A percentile compares a stretch with the other conserved stretches of the same genome.
Conservation (phyloP, 306 rosid genomes). For the Astragalus glycyphyllos region DNA sequence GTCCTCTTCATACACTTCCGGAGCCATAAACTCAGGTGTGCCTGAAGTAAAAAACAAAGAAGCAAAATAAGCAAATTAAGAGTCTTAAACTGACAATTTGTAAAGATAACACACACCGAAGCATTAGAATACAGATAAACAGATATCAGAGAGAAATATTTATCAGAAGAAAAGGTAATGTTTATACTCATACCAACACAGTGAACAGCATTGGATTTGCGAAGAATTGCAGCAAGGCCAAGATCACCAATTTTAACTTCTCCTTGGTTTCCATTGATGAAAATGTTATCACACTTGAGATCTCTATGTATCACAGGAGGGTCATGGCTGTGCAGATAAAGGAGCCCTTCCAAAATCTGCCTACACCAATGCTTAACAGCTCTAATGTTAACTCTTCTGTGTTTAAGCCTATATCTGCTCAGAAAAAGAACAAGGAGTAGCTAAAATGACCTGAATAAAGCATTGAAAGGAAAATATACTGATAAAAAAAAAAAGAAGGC, state of each 20-base stretch:
- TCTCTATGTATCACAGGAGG: slow-evolving; percentile 99
- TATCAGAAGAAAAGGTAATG: background rate
- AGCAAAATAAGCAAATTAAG: slow-evolving; percentile 21
- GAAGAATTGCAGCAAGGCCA: slow-evolving; percentile 92
- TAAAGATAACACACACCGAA: background rate
- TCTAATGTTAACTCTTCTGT: slow-evolving; percentile 80
- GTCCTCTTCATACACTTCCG: slow-evolving; percentile 95
- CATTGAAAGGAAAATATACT: slow-evolving; percentile 16
- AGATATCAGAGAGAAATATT: background rate
- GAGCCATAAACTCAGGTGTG: slow-evolving; percentile 99
- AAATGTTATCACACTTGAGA: slow-evolving; percentile 97
- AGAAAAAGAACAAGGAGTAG: slow-evolving; percentile 30
- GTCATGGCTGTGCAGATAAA: slow-evolving; percentile 83
- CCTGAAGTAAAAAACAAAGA: slow-evolving; percentile 57
- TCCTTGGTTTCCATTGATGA: slow-evolving; percentile 97
- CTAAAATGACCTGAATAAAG: slow-evolving; percentile 2
- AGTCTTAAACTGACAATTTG: slow-evolving; percentile 24
- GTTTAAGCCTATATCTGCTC: slow-evolving; percentile 82
- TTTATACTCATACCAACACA: slow-evolving; percentile 71
- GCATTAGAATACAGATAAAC: slow-evolving; percentile 3
- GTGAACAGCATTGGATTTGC: slow-evolving; percentile 76
- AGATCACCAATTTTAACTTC: slow-evolving; percentile 98
- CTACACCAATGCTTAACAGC: slow-evolving; percentile 99
- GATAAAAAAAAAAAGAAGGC: background rate
- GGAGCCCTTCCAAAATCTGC: slow-evolving; percentile 92